Base-by-base conservation (phyloP, 2,329 filamentous ascomycete species). In the Purpureocillium takamizusanense region DNA sequence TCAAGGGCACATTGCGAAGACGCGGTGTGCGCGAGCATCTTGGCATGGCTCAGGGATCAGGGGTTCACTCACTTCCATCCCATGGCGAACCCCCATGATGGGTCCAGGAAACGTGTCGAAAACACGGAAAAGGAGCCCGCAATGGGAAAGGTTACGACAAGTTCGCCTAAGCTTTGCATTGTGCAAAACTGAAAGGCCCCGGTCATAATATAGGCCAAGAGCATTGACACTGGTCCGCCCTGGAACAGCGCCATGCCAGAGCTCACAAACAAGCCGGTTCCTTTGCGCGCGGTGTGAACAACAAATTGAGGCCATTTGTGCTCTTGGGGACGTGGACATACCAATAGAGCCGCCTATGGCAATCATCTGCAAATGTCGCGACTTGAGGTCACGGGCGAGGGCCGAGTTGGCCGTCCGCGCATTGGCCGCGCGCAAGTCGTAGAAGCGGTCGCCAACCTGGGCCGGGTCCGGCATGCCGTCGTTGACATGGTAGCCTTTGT, bases 291-390 rank as follows among this genome's bases (percentile, higher is more conserved):
- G n/a, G n/a, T n/a, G 28, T 30, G 11, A 30, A 12, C 28, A 30
- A 12, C n/a, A n/a, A n/a, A n/a, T n/a, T n/a, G n/a, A n/a, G n/a
- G n/a, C n/a, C n/a, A n/a, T n/a, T n/a, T n/a, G n/a, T n/a, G n/a
- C n/a, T n/a, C n/a, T n/a, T n/a, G n/a, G n/a, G n/a, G n/a, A n/a
- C n/a, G n/a, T n/a, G n/a, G 51, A 57, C 61, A 61, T 28, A 72
- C 28, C 28, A 12, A 95, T 94, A 10, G 84, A 90, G 31, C 88
- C 88, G 51, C 88, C 88, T 50, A 95, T 94, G 10, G 90, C 90
- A 69, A 95, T 95, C 90, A 97, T 95, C 66, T 95, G 89, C 55
- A 95, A 57, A 67, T 95, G 90, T 35, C 87, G 74, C 16, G 80
- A 78, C 63, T 92, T 90, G 48, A 94, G 63, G 57, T 78, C 81